Base-by-base conservation (phyloP, 2,329 filamentous ascomycete species). In the Fusarium pseudograminearum region DNA sequence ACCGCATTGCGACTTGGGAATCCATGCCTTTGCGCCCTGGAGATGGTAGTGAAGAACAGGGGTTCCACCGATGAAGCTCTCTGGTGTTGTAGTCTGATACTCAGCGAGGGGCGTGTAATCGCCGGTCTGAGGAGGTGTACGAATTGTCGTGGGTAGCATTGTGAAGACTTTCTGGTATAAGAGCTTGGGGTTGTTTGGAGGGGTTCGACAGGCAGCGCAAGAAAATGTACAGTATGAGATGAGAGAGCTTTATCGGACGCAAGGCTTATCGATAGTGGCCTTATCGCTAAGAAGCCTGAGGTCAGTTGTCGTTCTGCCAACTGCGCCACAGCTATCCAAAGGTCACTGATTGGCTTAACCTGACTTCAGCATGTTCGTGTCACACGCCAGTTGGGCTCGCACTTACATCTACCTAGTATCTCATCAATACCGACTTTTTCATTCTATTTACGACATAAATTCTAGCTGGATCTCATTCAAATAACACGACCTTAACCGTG, bases 81-180 rank as follows among this genome's bases (percentile, higher is more conserved):
- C 83, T 1, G 92, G 92, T 2, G 92, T 95, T 74, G 90, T 88
- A 54, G 89, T 83, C 77, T 93, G 87, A 76, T 93, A 91, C 65
- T 93, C 89, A 61, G 85, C 82, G 46, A 94, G 84, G 7, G 87
- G 82, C 34, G 85, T 89, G 79, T 89, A 94, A 76, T 89, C 86
- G 36, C 83, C 82, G 16, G 83, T 74, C 18, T 84, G 80, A 7
- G 90, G 91, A 30, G 88, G 82, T 4, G 80, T 80, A 50, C 84
- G 84, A 46, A 92, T 86, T 2, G 87, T 89, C 7, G 84, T 86
- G 33, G 85, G 82, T 48, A 85, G 75, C 80, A 81, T 81, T 22
- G 31, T 67, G 46, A 47, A 26, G 54, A 33, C 33, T 34, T 30
- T 44, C 46, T n/a, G 36, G 41, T 53, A n/a, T 42, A 36, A 34